Percentiles rank a stretch among this genome's conserved stretches.
phyloP scores from a whole-genome alignment of 305 asterid genomes.

The Fraxinus sp. region DNA sequence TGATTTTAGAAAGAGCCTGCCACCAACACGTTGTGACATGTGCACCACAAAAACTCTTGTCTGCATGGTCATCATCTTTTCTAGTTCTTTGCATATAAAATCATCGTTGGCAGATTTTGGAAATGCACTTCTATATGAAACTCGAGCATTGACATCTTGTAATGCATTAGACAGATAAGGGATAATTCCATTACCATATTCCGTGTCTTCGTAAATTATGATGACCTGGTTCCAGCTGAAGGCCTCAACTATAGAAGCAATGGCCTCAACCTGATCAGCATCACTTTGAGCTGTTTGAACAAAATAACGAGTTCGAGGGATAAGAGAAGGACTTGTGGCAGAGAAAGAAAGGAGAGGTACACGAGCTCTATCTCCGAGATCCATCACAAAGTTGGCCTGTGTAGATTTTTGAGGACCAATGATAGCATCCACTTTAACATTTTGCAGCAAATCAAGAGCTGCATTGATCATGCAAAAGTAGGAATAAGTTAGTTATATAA shows the following conservation, averaged over 20 bases:
- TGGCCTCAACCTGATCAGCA: conserved; percentile 36
- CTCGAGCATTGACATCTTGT: conserved; percentile 33
- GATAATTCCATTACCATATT: conserved; percentile 29
- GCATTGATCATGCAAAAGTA: not conserved
- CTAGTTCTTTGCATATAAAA: conserved; percentile 18
- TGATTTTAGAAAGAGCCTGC: conserved; percentile 40
- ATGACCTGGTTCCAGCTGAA: conserved; percentile 33
- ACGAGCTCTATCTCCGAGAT: conserved; percentile 39
- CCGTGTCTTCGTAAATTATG: conserved; percentile 34
- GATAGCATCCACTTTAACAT: conserved; percentile 39
- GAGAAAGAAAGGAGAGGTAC: conserved; percentile 45
- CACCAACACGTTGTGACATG: conserved; percentile 34
- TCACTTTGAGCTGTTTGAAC: conserved; percentile 41
- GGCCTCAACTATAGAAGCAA: conserved; percentile 31
- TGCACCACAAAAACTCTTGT: conserved; percentile 42
- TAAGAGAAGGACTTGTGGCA: conserved; percentile 44
- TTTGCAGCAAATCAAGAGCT: conserved; percentile 35
- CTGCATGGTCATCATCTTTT: conserved; percentile 36
- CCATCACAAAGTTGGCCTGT: conserved; percentile 10
- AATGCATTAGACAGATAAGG: conserved; percentile 28
- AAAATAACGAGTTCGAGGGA: conserved; percentile 30
- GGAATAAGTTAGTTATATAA: not conserved
- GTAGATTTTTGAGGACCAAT: conserved; percentile 16
- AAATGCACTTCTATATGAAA: conserved; percentile 27
- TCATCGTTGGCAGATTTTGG: conserved; percentile 28